Evolutionary conservation across 768 basidiomycete genomes (phyloP).

Genomic region (Cantharellus anzutake): DNA sequence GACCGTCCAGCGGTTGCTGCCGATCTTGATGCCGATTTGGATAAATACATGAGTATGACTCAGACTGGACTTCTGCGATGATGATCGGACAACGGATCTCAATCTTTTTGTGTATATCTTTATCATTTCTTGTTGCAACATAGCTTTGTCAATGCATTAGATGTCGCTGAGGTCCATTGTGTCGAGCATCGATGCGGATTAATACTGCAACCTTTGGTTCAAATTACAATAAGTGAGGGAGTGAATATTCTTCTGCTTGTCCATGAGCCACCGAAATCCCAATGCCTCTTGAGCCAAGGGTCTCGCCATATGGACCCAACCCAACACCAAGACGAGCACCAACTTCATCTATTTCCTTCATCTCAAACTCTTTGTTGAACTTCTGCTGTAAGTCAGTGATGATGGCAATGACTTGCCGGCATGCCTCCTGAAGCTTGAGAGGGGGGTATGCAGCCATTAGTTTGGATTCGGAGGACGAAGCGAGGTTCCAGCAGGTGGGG

Average conservation of each 20-base stretch:
- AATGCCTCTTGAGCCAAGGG: neutral
- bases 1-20: neutral
- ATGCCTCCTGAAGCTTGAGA: constrained; percentile 69
- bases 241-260: neutral
- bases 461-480: constrained; percentile 90
- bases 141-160: neutral
- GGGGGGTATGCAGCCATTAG: constrained; percentile 72
- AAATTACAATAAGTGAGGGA: neutral
- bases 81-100: neutral
- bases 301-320: constrained; percentile 5
- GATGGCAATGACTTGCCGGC: constrained; percentile 58
- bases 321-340: neutral
- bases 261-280: neutral
- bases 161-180: neutral
- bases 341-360: constrained; percentile 9
- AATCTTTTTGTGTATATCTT: too few species aligned
- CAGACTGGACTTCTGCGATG: neutral
- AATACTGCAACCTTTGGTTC: neutral
- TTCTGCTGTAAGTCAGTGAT: constrained; percentile 18
- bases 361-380: constrained; percentile 18
- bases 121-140: too few species aligned
- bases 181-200: neutral
- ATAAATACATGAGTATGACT: neutral
- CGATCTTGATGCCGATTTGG: neutral
- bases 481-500: constrained; percentile 91